Evolutionary conservation across 805 yeast species (phyloP).

Genomic region (Wickerhamomyces sydowiorum): DNA sequence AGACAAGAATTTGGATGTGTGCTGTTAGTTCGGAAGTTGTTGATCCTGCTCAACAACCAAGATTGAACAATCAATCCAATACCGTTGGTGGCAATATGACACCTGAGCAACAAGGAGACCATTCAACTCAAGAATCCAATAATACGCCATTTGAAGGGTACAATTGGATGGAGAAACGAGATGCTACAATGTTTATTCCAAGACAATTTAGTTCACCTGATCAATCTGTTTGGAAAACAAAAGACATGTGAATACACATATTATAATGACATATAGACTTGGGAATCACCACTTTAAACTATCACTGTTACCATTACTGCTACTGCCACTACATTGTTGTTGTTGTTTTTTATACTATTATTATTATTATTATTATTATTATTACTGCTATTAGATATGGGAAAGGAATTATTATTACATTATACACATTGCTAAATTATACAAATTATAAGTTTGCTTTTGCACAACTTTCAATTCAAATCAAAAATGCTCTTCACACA

Average conservation of each 20-base stretch:
- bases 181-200: slow-evolving; percentile 9
- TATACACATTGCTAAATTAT: too few species aligned
- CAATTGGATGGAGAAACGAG: slow-evolving; percentile 1
- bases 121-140: neutral
- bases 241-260: neutral
- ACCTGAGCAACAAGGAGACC: neutral
- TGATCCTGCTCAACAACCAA: neutral
- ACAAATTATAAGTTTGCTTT: too few species aligned
- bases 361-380: too few species aligned
- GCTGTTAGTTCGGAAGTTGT: slow-evolving; percentile 38
- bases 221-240: slow-evolving; percentile 5
- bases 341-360: too few species aligned
- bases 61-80: slow-evolving; percentile 2
- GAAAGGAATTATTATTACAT: too few species aligned
- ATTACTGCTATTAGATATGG: too few species aligned
- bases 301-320: too few species aligned
- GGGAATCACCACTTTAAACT: too few species aligned
- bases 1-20: slow-evolving; percentile 82
- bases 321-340: too few species aligned
- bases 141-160: neutral
- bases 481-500: too few species aligned
- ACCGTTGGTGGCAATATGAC: neutral
- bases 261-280: too few species aligned
- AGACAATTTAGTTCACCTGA: slow-evolving; percentile 14
- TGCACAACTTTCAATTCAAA: too few species aligned